A percentile compares a stretch with the other conserved stretches of the same genome.
phyloP scores from a whole-genome alignment of 129 eudicot genomes.

The Lonicera japonica region DNA sequence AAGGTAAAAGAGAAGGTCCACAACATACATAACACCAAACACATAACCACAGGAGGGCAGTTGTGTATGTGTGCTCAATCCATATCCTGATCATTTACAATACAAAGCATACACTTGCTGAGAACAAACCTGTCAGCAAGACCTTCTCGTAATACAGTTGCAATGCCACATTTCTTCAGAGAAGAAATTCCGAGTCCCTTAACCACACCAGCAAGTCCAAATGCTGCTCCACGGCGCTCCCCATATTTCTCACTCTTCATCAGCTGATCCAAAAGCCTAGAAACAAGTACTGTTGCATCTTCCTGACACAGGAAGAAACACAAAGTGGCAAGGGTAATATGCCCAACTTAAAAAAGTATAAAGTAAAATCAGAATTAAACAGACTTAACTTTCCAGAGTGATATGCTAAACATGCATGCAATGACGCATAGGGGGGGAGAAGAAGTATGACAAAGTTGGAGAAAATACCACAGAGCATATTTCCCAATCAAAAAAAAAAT shows the following conservation, averaged over 20 bases:
- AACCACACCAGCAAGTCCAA: slow-evolving; percentile 94
- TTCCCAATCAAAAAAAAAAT: too few species aligned
- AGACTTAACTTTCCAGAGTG: background rate
- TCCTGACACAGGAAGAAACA: slow-evolving; percentile 35
- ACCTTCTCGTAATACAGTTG: slow-evolving; percentile 65
- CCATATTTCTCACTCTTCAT: slow-evolving; percentile 99
- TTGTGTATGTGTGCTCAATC: background rate
- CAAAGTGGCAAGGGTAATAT: background rate
- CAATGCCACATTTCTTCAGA: slow-evolving; percentile 80
- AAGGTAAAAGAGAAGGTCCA: background rate
- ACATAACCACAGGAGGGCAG: background rate
- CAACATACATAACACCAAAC: background rate
- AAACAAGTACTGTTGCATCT: slow-evolving; percentile 77
- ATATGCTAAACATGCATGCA: background rate
- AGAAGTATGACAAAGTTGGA: background rate
- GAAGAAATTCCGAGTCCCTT: slow-evolving; percentile 83
- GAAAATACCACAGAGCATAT: background rate
- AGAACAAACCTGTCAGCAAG: slow-evolving; percentile 76
- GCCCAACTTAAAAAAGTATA: slow-evolving; percentile 3
- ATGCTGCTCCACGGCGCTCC: slow-evolving; percentile 99
- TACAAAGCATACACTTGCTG: background rate
- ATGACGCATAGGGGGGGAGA: background rate
- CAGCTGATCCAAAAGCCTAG: slow-evolving; percentile 77
- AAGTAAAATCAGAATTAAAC: background rate
- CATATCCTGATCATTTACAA: background rate